Evolutionary conservation across 495 filamentous ascomycete genomes (phyloP), one percentile per base, ranked within the genome.

Genomic region (Trichodelitschia bisporula): DNA sequence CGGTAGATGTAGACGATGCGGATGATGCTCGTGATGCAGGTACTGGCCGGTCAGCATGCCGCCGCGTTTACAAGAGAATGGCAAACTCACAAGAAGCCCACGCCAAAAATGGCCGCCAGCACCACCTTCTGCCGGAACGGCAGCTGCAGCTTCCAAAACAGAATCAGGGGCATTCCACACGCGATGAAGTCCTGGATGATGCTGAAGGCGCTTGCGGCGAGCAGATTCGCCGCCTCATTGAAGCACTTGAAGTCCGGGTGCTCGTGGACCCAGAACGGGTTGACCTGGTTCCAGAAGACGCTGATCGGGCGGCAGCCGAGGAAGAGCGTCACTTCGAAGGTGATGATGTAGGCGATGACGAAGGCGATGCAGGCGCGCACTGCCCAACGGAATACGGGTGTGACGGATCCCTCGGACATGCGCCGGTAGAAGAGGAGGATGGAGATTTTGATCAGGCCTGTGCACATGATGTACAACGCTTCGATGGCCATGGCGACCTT

Each of bases 371-470:
- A 21, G 3, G 15, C 31, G 33, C 41, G 40, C n/a, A 44, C 36
- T 4, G 19, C 30, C n/a, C 27, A 40, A 4, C 36, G 24, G 35
- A 43, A 43, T 10, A 16, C 28, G 19, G 29, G 38, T 2, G 38
- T 36, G 19, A 46, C 29, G 2, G 36, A 24, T n/a, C 38, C 38
- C n/a, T 12, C 24, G 2, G 41, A 19, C 18, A 46, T 30, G n/a
- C 43, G 43, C 14, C 41, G 31, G 26, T 46, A 46, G 33, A 46
- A 46, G 31, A 31, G 39, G 9, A 46, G 38, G n/a, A 46, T 44
- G 15, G 41, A 44, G 13, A 46, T 39, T 23, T 44, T 44, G 23
- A 38, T 41, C 13, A 38, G 26, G 12, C 19, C 34, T n/a, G 33
- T 41, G 1, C 37, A 10, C 14, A 30, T 16, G 2, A 44, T 11